Evolutionary conservation across 495 filamentous ascomycete genomes (phyloP).

Genomic region (Aspergillus campestris): DNA sequence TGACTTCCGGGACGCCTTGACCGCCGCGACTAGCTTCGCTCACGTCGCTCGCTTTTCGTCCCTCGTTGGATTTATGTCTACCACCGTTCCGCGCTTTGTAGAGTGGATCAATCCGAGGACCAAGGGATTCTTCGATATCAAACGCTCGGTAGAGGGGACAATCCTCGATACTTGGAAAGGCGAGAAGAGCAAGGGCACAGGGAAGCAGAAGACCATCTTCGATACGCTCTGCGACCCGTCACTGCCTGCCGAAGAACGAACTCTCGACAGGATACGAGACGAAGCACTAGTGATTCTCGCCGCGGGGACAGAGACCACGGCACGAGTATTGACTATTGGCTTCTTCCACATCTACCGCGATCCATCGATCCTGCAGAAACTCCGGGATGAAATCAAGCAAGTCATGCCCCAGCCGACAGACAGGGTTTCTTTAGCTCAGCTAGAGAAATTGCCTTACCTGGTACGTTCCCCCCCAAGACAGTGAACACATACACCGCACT

Average conservation of each 20-base stretch:
- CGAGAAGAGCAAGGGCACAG: too few relatives aligned
- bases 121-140: too few relatives aligned
- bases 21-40: too few relatives aligned
- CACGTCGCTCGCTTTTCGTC: too few relatives aligned
- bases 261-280: slow-evolving; percentile 21
- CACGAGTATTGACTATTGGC: slow-evolving; percentile 9
- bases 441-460: slow-evolving; percentile 47
- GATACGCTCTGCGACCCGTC: slow-evolving; percentile 11
- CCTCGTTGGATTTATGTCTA: too few relatives aligned
- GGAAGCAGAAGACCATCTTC: not conserved
- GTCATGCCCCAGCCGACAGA: slow-evolving; percentile 22
- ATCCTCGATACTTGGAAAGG: too few relatives aligned
- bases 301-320: slow-evolving; percentile 39
- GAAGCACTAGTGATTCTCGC: slow-evolving; percentile 31
- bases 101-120: too few relatives aligned
- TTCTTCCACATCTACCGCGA: slow-evolving; percentile 11
- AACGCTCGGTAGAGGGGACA: too few relatives aligned
- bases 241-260: slow-evolving; percentile 11
- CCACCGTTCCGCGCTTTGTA: too few relatives aligned
- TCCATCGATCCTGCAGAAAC: slow-evolving; percentile 2
- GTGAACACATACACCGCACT: not conserved
- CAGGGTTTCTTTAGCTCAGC: slow-evolving; percentile 24
- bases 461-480: slow-evolving; percentile 4
- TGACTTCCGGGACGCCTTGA: slow-evolving; percentile 12
- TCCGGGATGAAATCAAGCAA: slow-evolving; percentile 25